Percentiles rank a stretch among this genome's conserved stretches.
Evolutionary conservation across 352 stramenopile species (phyloP).

Genomic region (Globisporangium megalacanthum): DNA sequence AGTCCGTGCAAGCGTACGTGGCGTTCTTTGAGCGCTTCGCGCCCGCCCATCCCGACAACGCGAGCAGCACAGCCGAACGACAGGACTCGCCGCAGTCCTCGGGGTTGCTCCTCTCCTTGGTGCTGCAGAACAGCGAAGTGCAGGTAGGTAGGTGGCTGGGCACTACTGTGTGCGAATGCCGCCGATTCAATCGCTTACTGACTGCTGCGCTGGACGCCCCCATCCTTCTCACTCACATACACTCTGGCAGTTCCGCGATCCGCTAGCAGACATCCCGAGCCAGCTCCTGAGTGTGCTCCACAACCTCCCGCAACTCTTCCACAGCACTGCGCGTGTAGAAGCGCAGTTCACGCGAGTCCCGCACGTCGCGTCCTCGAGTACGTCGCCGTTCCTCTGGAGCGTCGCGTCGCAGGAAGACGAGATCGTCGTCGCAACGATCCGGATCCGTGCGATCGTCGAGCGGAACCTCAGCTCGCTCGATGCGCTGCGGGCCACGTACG

Average conservation of each 20-base stretch:
- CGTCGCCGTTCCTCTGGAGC: constrained; percentile 56
- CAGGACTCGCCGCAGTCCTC: background rate
- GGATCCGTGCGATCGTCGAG: constrained; percentile 62
- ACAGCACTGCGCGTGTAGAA: constrained; percentile 61
- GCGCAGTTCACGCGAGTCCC: constrained; percentile 47
- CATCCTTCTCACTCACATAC: background rate
- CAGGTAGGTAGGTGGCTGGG: background rate
- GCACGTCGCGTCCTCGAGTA: constrained; percentile 10
- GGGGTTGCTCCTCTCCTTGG: background rate
- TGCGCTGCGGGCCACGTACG: constrained; percentile 38
- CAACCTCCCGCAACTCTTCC: constrained; percentile 59
- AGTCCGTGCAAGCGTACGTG: constrained; percentile 58
- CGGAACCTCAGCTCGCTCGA: constrained; percentile 35
- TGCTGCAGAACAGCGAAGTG: background rate
- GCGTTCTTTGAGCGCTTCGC: constrained; percentile 63
- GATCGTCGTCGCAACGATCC: constrained; percentile 44
- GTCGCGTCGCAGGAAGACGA: constrained; percentile 58
- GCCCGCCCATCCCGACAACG: too few relatives aligned
- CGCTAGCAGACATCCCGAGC: constrained; percentile 50
- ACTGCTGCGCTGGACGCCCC: background rate
- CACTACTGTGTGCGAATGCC: background rate
- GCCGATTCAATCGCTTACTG: too few relatives aligned
- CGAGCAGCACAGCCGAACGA: background rate
- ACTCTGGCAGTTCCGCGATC: constrained; percentile 32
- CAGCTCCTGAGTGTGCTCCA: constrained; percentile 60